Evolutionary conservation across 257 asterid species (phyloP).

Genomic region (Nicotiana sylvestris): DNA sequence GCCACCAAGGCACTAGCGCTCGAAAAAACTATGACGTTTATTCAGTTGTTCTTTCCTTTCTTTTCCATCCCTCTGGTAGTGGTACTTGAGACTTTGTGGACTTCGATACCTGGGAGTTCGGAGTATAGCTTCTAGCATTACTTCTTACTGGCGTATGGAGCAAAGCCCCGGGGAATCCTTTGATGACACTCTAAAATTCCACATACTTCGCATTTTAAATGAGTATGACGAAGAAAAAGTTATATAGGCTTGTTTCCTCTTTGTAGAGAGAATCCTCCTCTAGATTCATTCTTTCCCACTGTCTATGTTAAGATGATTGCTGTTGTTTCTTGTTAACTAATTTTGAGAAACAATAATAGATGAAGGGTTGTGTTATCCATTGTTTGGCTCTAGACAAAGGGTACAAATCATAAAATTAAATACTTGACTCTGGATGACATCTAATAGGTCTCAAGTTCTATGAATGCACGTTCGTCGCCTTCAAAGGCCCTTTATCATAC

Average conservation of each 20-base stretch:
- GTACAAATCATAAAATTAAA: background rate
- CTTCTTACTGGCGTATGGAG: background rate
- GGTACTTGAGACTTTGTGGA: background rate
- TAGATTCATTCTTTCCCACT: background rate
- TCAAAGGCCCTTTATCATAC: background rate
- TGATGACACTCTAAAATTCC: slow-evolving; percentile 3
- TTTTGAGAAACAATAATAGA: background rate
- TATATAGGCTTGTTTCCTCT: background rate
- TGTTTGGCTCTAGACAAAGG: background rate
- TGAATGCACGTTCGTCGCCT: background rate
- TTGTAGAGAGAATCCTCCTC: background rate
- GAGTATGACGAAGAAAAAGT: background rate
- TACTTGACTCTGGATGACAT: background rate
- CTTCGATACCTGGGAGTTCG: background rate
- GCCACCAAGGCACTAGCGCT: background rate
- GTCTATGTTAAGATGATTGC: background rate
- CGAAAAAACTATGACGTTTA: background rate
- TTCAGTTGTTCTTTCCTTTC: background rate
- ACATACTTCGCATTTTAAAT: background rate
- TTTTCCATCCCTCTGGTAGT: background rate
- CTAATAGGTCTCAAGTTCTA: background rate
- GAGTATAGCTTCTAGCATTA: background rate
- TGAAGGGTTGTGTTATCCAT: background rate
- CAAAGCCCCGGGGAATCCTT: background rate
- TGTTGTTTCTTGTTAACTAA: background rate